Evolutionary conservation across 805 yeast species (phyloP).

Genomic region (Spathaspora arborariae): DNA sequence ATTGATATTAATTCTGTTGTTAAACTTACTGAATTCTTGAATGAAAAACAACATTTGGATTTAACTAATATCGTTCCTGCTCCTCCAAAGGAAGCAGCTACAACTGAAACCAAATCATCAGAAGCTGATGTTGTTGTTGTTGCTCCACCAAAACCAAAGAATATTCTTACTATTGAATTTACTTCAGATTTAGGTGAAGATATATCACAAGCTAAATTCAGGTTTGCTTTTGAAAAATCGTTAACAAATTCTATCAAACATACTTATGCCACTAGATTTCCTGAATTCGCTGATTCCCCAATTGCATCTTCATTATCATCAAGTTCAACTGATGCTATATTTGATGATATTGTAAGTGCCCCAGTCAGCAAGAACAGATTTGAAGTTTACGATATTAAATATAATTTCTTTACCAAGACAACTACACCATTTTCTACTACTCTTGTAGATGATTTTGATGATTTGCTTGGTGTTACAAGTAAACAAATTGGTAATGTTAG

Average conservation of each 20-base stretch:
- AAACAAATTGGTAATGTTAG: not conserved
- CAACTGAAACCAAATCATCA: slow-evolving; percentile 9
- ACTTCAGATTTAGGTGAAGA: slow-evolving; percentile 24
- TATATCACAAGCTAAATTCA: slow-evolving; percentile 23
- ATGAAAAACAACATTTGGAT: slow-evolving; percentile 61
- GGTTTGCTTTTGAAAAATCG: slow-evolving; percentile 27
- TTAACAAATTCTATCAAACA: slow-evolving; percentile 25
- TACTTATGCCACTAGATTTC: slow-evolving; percentile 32
- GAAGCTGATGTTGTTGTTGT: slow-evolving; percentile 8
- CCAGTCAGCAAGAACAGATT: slow-evolving; percentile 33
- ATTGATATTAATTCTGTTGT: slow-evolving; percentile 55
- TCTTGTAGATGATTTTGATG: slow-evolving; percentile 24
- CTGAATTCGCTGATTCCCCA: slow-evolving; percentile 34
- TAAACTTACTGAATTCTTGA: slow-evolving; percentile 53
- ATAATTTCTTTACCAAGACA: slow-evolving; percentile 17
- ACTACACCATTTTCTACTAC: slow-evolving; percentile 4
- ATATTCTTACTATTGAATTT: slow-evolving; percentile 21
- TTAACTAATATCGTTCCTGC: slow-evolving; percentile 60
- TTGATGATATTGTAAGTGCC: slow-evolving; percentile 37
- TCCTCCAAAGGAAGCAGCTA: slow-evolving; percentile 20
- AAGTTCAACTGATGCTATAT: slow-evolving; percentile 22
- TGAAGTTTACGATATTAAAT: slow-evolving; percentile 25
- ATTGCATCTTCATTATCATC: slow-evolving; percentile 13
- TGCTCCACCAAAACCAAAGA: slow-evolving; percentile 23
- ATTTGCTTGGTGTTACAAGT: slow-evolving; percentile 24